Conservation (phyloP, 192 early-diverging fungal genomes). For the Dissophora globulifera region DNA sequence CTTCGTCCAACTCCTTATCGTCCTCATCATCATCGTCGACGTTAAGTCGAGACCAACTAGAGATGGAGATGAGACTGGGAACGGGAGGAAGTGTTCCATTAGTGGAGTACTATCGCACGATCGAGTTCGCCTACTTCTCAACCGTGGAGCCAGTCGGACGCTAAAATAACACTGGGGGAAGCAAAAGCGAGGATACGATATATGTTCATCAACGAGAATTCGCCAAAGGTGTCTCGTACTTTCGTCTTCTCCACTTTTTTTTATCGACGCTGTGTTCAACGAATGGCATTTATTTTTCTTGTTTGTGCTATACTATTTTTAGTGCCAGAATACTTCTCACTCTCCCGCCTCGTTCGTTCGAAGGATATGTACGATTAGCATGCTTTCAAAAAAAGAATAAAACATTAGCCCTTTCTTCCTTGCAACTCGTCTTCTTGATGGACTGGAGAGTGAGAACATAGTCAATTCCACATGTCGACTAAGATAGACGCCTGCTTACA, state of each 20-base stretch:
- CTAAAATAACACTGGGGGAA: background rate
- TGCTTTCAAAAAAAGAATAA: no score
- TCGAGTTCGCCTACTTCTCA: slow-evolving; percentile 42
- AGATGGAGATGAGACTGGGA: slow-evolving; percentile 43
- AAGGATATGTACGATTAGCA: no score
- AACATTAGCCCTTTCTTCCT: no score
- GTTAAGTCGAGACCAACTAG: slow-evolving; percentile 27
- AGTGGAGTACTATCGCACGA: slow-evolving; percentile 47
- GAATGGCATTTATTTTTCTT: no score
- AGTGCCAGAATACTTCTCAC: no score
- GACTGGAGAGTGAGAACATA: no score
- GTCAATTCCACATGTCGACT: no score
- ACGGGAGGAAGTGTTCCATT: slow-evolving; percentile 45
- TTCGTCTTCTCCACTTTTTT: slow-evolving; percentile 1
- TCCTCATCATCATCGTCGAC: background rate
- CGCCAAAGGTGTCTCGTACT: background rate
- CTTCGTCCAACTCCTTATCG: background rate
- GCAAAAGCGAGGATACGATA: background rate
- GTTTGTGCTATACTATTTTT: no score
- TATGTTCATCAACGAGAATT: background rate
- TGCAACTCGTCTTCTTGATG: no score
- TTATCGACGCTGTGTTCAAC: background rate
- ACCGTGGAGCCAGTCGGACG: slow-evolving; percentile 49
- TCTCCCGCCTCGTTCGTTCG: no score
- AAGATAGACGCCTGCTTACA: no score